Base-by-base conservation (phyloP, 2,329 filamentous ascomycete species). In the Paramyrothecium sp. region DNA sequence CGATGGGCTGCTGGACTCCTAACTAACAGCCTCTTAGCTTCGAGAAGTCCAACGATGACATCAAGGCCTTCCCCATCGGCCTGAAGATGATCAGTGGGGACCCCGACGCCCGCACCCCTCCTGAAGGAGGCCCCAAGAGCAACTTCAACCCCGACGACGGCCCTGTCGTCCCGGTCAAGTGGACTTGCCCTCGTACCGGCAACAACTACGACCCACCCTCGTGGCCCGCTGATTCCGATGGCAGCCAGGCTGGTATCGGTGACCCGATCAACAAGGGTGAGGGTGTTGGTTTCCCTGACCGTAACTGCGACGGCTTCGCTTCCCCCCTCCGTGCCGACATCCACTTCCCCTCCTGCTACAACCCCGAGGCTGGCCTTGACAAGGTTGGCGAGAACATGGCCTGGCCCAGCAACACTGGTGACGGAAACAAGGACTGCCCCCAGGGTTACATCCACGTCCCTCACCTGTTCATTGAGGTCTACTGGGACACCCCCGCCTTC, bases 331-430 rank as follows among this genome's bases (percentile, higher is more conserved):
- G 88, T 44, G 81, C 83, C 56, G 87, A 91, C 62, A 75, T 90
- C 46, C 88, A 89, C 77, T 89, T 91, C 75, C 89, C 89, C 7
- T 87, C 86, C 7, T 91, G 89, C 79, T 91, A 89, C 81, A 82
- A 91, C 71, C 88, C 88, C 30, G 70, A 80, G 47, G 78, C 81
- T 51, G 85, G 83, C 56, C 76, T 87, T 46, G 73, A 78, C 33
- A 79, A 87, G 73, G 86, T 85, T 76, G 77, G 81, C 67, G 81
- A 79, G 63, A 90, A 91, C 77, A 88, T 88, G 80, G 79, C 75
- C 21, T 91, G 83, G 67, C 89, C 88, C n/a, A 71, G 71, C 3
- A 69, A 73, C 51, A 69, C 61, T 22, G 68, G 70, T 51, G 75
- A 77, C 59, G 82, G 81, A 56, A 79, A 80, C 64, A 63, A 72